These are phyloP conservation scores for Dendrothele bispora DNA, from an alignment of 768 basidiomycete species.

Conservation along the genomic window DNA sequence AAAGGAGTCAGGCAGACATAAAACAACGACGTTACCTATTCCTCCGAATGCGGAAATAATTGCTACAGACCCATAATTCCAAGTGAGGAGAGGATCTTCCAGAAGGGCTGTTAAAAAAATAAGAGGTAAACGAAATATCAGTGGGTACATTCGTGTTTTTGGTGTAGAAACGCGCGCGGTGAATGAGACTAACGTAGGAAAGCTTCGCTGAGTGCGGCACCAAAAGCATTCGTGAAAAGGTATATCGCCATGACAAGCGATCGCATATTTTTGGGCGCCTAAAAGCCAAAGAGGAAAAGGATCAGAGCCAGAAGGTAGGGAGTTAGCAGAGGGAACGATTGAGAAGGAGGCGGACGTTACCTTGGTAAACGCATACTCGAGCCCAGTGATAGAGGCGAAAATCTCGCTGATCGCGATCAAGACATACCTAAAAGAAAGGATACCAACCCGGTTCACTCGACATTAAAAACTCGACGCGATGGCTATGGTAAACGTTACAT, in stretches of 20 bases:
- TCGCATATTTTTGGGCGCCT: slow-evolving; percentile 88
- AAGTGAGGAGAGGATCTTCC: slow-evolving; percentile 47
- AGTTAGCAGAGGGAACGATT: too few species aligned
- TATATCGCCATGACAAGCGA: slow-evolving; percentile 79
- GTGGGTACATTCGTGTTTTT: neutral
- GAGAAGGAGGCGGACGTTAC: too few species aligned
- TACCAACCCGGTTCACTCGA: too few species aligned
- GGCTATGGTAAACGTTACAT: slow-evolving; percentile 15
- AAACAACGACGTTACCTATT: too few species aligned
- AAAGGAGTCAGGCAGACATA: too few species aligned
- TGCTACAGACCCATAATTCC: slow-evolving; percentile 44
- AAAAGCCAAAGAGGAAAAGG: too few species aligned
- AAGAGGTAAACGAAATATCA: too few species aligned
- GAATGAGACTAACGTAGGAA: slow-evolving; percentile 66
- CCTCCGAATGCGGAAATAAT: slow-evolving; percentile 38
- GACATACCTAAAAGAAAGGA: slow-evolving; percentile 41
- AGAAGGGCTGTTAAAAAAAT: slow-evolving; percentile 33
- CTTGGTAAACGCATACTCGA: slow-evolving; percentile 71
- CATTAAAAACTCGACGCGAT: too few species aligned
- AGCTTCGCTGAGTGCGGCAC: slow-evolving; percentile 66
- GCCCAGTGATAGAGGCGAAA: slow-evolving; percentile 57
- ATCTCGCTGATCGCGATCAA: slow-evolving; percentile 57
- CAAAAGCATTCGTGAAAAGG: slow-evolving; percentile 58
- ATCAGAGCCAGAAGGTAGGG: too few species aligned
- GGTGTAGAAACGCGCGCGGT: neutral